phyloP scores from a whole-genome alignment of 352 stramenopile genomes.

The Phytophthora uliginosa region DNA sequence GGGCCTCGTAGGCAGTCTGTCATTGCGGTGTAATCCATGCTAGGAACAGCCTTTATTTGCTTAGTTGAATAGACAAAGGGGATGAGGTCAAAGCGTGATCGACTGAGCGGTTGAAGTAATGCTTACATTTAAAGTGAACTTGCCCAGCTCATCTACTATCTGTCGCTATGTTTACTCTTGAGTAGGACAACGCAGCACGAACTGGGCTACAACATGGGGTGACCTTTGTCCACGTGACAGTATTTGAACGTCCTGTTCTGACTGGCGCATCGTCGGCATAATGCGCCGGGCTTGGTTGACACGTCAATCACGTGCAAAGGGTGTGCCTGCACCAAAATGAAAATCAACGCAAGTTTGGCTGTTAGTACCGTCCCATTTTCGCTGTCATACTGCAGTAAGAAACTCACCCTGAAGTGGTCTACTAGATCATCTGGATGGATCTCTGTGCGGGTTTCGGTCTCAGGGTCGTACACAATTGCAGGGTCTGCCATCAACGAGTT shows the following conservation, averaged over 20 bases:
- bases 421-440: conserved; percentile 61
- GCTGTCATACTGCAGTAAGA: background rate
- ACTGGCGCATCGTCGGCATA: conserved; percentile 57
- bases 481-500: conserved; percentile 43
- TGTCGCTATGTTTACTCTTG: background rate
- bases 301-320: conserved; percentile 84
- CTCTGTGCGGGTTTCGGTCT: conserved; percentile 46
- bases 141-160: conserved; percentile 4
- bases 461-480: conserved; percentile 59
- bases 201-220: conserved; percentile 71
- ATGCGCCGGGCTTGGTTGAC: conserved; percentile 42
- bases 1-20: conserved; percentile 42
- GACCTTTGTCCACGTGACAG: conserved; percentile 80
- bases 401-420: conserved; percentile 66
- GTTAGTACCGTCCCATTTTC: conserved; percentile 15
- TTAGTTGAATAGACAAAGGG: conserved; percentile 24
- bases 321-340: conserved; percentile 52
- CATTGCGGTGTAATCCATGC: conserved; percentile 57
- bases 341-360: background rate
- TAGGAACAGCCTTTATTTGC: conserved; percentile 23
- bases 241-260: conserved; percentile 60
- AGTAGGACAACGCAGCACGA: background rate
- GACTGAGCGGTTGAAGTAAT: conserved; percentile 9
- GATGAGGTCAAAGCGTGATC: conserved; percentile 29
- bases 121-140: conserved; percentile 1